Conservation (phyloP, 768 basidiomycete species). For the Tylopilus vinaceipallidus region DNA sequence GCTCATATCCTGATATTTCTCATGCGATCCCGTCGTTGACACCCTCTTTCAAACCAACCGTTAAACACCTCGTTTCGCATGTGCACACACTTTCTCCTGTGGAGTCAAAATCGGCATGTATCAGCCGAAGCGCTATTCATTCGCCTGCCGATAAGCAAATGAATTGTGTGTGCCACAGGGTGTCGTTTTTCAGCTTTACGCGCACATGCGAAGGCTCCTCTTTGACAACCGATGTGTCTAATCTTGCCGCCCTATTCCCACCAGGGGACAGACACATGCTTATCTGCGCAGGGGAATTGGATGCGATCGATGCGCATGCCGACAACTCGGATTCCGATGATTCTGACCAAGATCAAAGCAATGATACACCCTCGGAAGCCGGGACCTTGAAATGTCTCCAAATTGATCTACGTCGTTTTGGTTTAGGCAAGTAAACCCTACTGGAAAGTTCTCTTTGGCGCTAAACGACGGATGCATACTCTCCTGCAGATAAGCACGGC, state of each 20-base stretch:
- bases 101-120: conserved; percentile 10
- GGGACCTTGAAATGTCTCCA: conserved; percentile 65
- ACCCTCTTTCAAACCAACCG: conserved; percentile 36
- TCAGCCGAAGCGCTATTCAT: conserved; percentile 7
- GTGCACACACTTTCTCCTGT: conserved; percentile 33
- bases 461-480: conserved; percentile 5
- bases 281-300: conserved; percentile 68
- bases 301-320: conserved; percentile 46
- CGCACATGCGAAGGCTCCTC: conserved; percentile 75
- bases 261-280: conserved; percentile 71
- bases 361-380: conserved; percentile 31
- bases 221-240: conserved; percentile 65
- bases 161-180: conserved; percentile 16
- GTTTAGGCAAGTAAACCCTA: conserved; percentile 49
- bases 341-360: conserved; percentile 40
- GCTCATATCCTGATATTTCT: conserved; percentile 43
- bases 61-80: conserved; percentile 38
- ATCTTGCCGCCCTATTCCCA: conserved; percentile 70
- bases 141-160: conserved; percentile 16
- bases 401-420: conserved; percentile 71
- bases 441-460: not conserved
- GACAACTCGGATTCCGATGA: conserved; percentile 32
- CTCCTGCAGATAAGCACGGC: conserved; percentile 64
- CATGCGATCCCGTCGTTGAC: conserved; percentile 27
- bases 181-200: conserved; percentile 82